Evolutionary conservation across 495 filamentous ascomycete genomes (phyloP).

Genomic region (Hapsidospora chrysogenum): DNA sequence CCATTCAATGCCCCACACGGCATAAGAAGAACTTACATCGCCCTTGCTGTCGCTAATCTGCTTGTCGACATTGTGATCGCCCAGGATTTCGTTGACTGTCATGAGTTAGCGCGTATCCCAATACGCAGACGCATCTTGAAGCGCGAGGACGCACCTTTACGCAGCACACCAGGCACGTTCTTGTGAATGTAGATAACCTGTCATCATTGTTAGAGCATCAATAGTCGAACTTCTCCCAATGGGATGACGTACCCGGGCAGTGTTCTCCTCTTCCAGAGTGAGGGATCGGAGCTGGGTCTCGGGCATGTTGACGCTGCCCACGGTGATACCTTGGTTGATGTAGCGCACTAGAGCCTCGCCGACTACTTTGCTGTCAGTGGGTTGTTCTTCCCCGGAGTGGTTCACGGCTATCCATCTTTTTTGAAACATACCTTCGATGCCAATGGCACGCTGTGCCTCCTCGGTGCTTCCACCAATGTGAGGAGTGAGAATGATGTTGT

Average conservation of each 20-base stretch:
- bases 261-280: conserved; percentile 72
- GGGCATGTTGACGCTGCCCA: conserved; percentile 89
- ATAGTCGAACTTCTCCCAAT: too few species aligned
- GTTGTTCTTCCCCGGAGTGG: too few species aligned
- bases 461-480: conserved; percentile 97
- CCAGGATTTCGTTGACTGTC: conserved; percentile 79
- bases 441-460: conserved; percentile 93
- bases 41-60: conserved; percentile 92
- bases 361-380: conserved; percentile 25
- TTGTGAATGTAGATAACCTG: conserved; percentile 86
- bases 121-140: conserved; percentile 1
- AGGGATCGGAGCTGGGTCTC: conserved; percentile 78
- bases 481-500: conserved; percentile 87
- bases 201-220: conserved; percentile 5
- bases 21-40: conserved; percentile 41
- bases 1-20: too few species aligned
- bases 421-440: conserved; percentile 47
- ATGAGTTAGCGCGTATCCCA: conserved; percentile 5
- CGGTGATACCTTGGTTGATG: conserved; percentile 80
- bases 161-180: conserved; percentile 87
- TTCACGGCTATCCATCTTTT: too few species aligned
- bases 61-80: conserved; percentile 94
- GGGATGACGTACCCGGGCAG: conserved; percentile 47
- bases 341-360: conserved; percentile 73
- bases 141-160: conserved; percentile 30